Evolutionary conservation across 2,329 filamentous ascomycete species (phyloP).

Genomic region (Colletotrichum orbiculare): DNA sequence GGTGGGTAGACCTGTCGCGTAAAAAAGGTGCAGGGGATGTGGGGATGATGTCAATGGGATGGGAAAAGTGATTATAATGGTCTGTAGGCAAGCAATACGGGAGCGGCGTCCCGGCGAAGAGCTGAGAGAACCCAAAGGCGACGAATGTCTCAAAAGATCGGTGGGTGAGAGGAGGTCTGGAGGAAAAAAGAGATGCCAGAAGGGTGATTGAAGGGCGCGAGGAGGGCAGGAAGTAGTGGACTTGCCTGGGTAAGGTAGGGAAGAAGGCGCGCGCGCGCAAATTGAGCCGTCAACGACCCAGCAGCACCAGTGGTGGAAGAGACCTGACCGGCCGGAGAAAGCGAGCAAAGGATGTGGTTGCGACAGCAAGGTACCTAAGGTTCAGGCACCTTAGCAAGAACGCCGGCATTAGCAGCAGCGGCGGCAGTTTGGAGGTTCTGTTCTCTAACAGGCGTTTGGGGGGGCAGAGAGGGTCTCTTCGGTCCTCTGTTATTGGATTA

Average conservation of each 20-base stretch:
- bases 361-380: conserved; percentile 3
- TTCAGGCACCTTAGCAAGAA: not conserved
- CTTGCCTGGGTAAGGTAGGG: not conserved
- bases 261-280: conserved; percentile 25
- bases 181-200: conserved; percentile 11
- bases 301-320: not conserved
- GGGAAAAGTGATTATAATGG: conserved; percentile 23
- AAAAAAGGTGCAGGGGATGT: conserved; percentile 9
- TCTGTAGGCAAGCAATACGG: conserved; percentile 21
- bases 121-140: conserved; percentile 19
- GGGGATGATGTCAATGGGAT: conserved; percentile 11
- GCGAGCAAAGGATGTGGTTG: not conserved
- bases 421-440: not conserved
- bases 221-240: conserved; percentile 16
- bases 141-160: conserved; percentile 27
- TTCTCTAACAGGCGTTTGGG: conserved; percentile 2
- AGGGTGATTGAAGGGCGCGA: conserved; percentile 3
- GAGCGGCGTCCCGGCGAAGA: conserved; percentile 19
- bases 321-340: not conserved
- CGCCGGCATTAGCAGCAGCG: not conserved
- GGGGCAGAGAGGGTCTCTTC: conserved; percentile 27
- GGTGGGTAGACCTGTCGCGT: conserved; percentile 27
- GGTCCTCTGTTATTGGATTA: conserved; percentile 33
- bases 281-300: conserved; percentile 21
- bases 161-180: not conserved